Conservation (phyloP, 495 filamentous ascomycete genomes). For the Xylaria grammica region DNA sequence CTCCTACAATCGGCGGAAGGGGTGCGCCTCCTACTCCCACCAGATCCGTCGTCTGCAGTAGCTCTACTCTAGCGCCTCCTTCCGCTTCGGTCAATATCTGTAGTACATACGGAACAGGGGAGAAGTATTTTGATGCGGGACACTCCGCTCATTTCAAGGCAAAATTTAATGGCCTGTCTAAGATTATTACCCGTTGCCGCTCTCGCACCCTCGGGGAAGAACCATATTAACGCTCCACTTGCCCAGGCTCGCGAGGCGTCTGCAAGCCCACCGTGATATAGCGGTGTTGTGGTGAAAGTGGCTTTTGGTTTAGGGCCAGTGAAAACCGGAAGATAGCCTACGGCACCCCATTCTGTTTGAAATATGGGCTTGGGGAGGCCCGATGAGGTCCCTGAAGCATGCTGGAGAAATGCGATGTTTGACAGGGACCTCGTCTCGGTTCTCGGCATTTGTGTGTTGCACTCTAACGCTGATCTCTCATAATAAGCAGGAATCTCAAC, state of each 20-base stretch:
- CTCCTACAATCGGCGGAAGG: constrained; percentile 50
- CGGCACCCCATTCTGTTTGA: constrained; percentile 53
- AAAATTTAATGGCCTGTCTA: constrained; percentile 39
- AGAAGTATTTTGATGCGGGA: constrained; percentile 54
- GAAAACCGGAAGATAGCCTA: constrained; percentile 55
- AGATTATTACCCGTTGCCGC: constrained; percentile 58
- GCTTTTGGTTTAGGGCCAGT: constrained; percentile 33
- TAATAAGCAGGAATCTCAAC: constrained; percentile 23
- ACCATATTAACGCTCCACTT: constrained; percentile 55
- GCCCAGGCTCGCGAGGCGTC: constrained; percentile 63
- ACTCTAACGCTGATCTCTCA: background rate
- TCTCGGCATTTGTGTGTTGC: background rate
- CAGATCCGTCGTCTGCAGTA: constrained; percentile 53
- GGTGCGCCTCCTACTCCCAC: constrained; percentile 66
- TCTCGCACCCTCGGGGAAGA: constrained; percentile 55
- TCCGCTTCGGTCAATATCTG: constrained; percentile 49
- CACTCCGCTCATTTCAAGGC: constrained; percentile 21
- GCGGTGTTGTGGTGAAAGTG: constrained; percentile 65
- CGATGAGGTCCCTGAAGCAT: constrained; percentile 60
- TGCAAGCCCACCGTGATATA: constrained; percentile 66
- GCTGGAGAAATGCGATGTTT: constrained; percentile 48
- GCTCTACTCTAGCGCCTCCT: constrained; percentile 34
- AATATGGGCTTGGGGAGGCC: constrained; percentile 61
- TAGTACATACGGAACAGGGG: constrained; percentile 62
- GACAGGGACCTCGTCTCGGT: background rate